These are phyloP conservation scores for Drosera spatulata DNA, from an alignment of 179 eudicot species.

Conservation along the genomic window DNA sequence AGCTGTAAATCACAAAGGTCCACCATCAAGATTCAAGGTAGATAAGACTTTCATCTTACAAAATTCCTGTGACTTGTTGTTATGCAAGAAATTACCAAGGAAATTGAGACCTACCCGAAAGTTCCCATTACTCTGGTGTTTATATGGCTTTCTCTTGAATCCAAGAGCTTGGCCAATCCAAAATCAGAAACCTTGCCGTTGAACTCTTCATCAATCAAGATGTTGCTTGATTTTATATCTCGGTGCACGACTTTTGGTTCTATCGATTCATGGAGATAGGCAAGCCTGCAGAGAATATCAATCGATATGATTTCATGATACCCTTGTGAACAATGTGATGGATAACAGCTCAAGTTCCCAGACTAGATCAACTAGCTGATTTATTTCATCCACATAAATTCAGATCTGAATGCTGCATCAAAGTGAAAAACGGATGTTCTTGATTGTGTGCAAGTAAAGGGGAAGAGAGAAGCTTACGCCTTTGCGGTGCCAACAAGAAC, in stretches of 20 bases:
- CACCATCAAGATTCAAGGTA: not conserved
- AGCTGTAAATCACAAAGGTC: conserved; percentile 28
- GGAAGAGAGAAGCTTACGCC: conserved; percentile 49
- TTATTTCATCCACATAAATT: not conserved
- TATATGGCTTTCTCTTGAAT: conserved; percentile 86
- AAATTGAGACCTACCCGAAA: conserved; percentile 52
- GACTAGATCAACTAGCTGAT: not conserved
- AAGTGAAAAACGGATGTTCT: not conserved
- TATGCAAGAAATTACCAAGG: conserved; percentile 4
- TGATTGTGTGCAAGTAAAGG: not conserved
- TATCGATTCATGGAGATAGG: conserved; percentile 85
- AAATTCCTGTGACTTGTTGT: not conserved
- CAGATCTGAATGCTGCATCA: not conserved
- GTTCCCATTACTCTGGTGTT: conserved; percentile 94
- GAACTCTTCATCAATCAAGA: conserved; percentile 75
- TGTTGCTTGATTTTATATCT: conserved; percentile 93
- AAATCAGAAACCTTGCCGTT: conserved; percentile 87
- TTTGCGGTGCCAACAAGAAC: conserved; percentile 86
- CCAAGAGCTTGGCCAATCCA: conserved; percentile 96
- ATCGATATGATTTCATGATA: conserved; percentile 4
- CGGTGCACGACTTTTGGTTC: conserved; percentile 94
- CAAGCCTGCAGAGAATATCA: conserved; percentile 47
- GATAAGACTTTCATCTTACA: too few relatives aligned
- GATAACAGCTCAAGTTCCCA: not conserved
- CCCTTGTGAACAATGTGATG: not conserved